A percentile compares a stretch with the other conserved stretches of the same genome.
Conservation (phyloP, 176 grass and related monocot species). For the Lolium rigidum region DNA sequence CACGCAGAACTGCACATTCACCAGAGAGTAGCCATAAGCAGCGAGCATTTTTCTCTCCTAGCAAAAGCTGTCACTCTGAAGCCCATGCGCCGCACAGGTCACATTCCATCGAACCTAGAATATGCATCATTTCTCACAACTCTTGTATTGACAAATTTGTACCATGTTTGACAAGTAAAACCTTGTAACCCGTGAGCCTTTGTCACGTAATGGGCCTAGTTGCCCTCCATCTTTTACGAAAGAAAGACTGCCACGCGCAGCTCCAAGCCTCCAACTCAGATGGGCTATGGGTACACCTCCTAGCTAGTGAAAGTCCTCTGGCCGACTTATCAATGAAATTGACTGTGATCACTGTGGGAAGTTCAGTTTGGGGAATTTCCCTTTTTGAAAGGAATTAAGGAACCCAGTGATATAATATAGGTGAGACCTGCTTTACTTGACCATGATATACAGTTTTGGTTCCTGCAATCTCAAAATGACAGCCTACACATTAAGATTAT, state of each 20-base stretch:
- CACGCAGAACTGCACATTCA: background rate
- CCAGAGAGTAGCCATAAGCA: background rate
- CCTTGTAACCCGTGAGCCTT: background rate
- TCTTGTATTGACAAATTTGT: background rate
- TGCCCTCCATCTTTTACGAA: background rate
- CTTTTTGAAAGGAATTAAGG: background rate
- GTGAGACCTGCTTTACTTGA: constrained; percentile 2
- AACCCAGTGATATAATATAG: background rate
- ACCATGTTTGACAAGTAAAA: constrained; percentile 23
- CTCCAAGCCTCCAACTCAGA: background rate
- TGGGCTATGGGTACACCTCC: background rate
- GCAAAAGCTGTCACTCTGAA: constrained; percentile 13
- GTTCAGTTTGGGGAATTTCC: background rate
- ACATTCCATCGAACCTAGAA: constrained; percentile 39
- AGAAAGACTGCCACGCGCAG: background rate
- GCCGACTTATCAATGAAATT: background rate
- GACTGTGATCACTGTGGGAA: constrained; percentile 16
- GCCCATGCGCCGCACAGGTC: background rate
- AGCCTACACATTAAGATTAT: background rate
- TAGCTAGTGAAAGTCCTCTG: constrained; percentile 9
- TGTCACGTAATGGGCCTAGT: constrained; percentile 21
- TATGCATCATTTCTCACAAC: constrained; percentile 14
- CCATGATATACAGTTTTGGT: background rate
- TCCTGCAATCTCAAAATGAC: background rate
- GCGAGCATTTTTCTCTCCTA: background rate